phyloP scores from a whole-genome alignment of 2,329 filamentous ascomycete species.

The Ophiocordyceps unilateralis region DNA sequence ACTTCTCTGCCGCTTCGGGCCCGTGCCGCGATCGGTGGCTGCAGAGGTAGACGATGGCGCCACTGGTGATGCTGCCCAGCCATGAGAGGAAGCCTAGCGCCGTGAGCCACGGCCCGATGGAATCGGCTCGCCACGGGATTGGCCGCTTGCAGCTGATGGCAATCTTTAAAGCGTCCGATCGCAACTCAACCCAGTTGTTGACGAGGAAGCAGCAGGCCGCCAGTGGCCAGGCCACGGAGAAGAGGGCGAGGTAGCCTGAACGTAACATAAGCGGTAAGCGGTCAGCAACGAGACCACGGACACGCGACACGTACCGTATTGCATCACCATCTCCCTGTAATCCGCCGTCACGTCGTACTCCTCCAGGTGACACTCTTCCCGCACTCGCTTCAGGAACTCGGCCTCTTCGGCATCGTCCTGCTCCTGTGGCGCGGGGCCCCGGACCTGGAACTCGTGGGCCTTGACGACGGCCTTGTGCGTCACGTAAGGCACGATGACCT shows the following conservation, averaged over 20 bases:
- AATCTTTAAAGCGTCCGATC: slow-evolving; percentile 88
- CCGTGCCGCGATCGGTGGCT: slow-evolving; percentile 44
- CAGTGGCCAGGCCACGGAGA: slow-evolving; percentile 90
- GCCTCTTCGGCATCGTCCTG: slow-evolving; percentile 63
- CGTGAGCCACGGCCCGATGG: slow-evolving; percentile 84
- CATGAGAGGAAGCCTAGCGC: slow-evolving; percentile 80
- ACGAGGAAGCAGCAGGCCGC: slow-evolving; percentile 74
- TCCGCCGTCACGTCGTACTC: slow-evolving; percentile 82
- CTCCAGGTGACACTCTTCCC: slow-evolving; percentile 65
- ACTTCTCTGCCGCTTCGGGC: slow-evolving; percentile 33
- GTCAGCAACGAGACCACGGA: not conserved
- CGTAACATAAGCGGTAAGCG: slow-evolving; percentile 5
- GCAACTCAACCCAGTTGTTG: slow-evolving; percentile 93
- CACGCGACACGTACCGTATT: slow-evolving; percentile 35
- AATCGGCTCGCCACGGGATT: slow-evolving; percentile 77
- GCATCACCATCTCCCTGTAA: slow-evolving; percentile 84
- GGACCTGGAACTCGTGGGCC: slow-evolving; percentile 56
- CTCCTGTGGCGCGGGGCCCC: slow-evolving; percentile 25
- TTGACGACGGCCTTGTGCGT: slow-evolving; percentile 67
- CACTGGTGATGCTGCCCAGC: slow-evolving; percentile 76
- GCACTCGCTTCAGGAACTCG: slow-evolving; percentile 63
- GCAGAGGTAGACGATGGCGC: slow-evolving; percentile 83
- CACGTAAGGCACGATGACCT: slow-evolving; percentile 68
- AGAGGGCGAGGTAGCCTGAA: slow-evolving; percentile 70
- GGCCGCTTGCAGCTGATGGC: slow-evolving; percentile 78